phyloP scores from a whole-genome alignment of 2,329 filamentous ascomycete species.

The Trichoderma koningii region DNA sequence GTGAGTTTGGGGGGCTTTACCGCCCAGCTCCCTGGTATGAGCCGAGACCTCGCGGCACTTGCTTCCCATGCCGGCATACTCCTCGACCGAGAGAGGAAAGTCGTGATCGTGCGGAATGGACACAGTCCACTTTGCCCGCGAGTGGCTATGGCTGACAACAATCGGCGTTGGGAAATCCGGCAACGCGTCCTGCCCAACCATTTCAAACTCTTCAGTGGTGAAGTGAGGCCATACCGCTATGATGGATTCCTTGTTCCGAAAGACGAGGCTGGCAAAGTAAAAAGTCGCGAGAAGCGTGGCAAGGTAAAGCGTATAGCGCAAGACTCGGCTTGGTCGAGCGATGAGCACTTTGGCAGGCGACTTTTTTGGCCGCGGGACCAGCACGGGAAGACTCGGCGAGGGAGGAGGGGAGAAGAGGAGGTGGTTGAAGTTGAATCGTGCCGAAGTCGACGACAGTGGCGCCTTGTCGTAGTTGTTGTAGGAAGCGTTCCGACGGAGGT shows the following conservation, averaged over 20 bases:
- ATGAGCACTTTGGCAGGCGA: constrained; percentile 51
- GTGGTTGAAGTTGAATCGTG: constrained; percentile 67
- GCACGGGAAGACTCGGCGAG: constrained; percentile 69
- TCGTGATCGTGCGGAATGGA: constrained; percentile 68
- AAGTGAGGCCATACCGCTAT: constrained; percentile 48
- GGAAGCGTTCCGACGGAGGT: constrained; percentile 59
- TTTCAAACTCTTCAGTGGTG: constrained; percentile 56
- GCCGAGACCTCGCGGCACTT: constrained; percentile 67
- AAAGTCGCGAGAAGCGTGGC: constrained; percentile 52
- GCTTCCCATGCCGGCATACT: constrained; percentile 70
- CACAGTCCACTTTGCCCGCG: constrained; percentile 74
- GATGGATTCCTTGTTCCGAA: constrained; percentile 37
- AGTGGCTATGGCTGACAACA: constrained; percentile 65
- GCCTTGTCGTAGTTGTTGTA: constrained; percentile 56
- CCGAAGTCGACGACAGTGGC: constrained; percentile 61
- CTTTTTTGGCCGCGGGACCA: constrained; percentile 66
- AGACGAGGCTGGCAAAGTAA: constrained; percentile 46
- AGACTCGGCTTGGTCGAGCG: constrained; percentile 58
- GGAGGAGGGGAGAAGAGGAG: constrained; percentile 68
- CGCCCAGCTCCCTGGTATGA: constrained; percentile 53
- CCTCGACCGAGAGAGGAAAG: constrained; percentile 66
- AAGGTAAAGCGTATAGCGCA: constrained; percentile 59
- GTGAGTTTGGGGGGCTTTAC: constrained; percentile 45
- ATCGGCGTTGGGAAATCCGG: constrained; percentile 74
- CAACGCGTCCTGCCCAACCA: constrained; percentile 65